Percentiles rank a stretch among this genome's conserved stretches.
phyloP scores from a whole-genome alignment of 768 basidiomycete genomes.

The Rhizopogon salebrosus region DNA sequence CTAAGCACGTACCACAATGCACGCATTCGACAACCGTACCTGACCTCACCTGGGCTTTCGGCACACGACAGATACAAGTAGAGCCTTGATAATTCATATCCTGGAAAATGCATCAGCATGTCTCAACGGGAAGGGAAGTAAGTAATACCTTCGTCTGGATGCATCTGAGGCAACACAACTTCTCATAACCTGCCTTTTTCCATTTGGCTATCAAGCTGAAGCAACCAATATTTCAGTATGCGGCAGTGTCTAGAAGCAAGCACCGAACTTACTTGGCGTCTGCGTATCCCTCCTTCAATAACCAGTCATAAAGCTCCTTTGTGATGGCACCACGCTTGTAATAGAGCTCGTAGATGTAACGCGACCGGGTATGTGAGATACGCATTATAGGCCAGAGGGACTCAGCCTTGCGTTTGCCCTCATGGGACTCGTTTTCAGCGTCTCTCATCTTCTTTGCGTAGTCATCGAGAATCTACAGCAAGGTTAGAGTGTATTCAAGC shows the following conservation, averaged over 20 bases:
- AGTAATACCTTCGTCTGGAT: slow-evolving; percentile 79
- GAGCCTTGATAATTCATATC: slow-evolving; percentile 99
- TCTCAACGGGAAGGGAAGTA: slow-evolving; percentile 5
- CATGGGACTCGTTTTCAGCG: slow-evolving; percentile 97
- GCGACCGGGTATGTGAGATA: slow-evolving; percentile 91
- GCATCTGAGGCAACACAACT: slow-evolving; percentile 93
- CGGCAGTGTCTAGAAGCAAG: not conserved
- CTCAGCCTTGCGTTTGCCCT: slow-evolving; percentile 94
- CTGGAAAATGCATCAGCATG: slow-evolving; percentile 32
- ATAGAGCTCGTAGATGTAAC: slow-evolving; percentile 97
- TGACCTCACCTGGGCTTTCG: slow-evolving; percentile 85
- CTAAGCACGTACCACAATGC: slow-evolving; percentile 76
- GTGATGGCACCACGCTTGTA: slow-evolving; percentile 97
- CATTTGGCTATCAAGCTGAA: slow-evolving; percentile 93
- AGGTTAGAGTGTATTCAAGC: slow-evolving; percentile 4
- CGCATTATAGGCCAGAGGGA: slow-evolving; percentile 98
- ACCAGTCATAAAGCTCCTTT: slow-evolving; percentile 92
- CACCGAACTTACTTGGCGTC: slow-evolving; percentile 77
- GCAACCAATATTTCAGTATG: slow-evolving; percentile 5
- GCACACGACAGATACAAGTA: slow-evolving; percentile 96
- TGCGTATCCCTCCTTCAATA: slow-evolving; percentile 94
- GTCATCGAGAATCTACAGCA: slow-evolving; percentile 83
- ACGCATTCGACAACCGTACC: slow-evolving; percentile 95
- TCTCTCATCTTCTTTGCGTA: slow-evolving; percentile 99
- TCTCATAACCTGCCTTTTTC: slow-evolving; percentile 99